A percentile compares a stretch with the other conserved stretches of the same genome.
phyloP scores from a whole-genome alignment of 306 rosid genomes.

The Quercus rubra region DNA sequence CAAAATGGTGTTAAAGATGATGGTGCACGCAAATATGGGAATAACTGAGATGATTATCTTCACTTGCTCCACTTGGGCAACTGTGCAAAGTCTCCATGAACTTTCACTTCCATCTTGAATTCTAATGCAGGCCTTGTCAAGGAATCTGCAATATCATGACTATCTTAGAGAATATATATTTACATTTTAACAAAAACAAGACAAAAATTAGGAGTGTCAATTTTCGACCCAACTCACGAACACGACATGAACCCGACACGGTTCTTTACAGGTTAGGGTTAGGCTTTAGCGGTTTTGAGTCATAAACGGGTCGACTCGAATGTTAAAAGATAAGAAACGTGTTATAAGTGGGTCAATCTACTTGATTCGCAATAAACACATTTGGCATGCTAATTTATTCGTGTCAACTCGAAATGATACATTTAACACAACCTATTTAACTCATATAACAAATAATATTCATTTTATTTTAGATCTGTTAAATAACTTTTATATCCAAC shows the following conservation, averaged over 20 bases:
- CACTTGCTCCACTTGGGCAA: conserved; percentile 57
- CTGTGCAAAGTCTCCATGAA: conserved; percentile 62
- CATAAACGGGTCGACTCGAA: fast-evolving
- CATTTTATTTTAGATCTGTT: too few relatives aligned
- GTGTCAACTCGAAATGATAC: too few relatives aligned
- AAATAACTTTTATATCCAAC: too few relatives aligned
- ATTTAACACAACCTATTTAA: too few relatives aligned
- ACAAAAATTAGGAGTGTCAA: too few relatives aligned
- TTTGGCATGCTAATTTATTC: too few relatives aligned
- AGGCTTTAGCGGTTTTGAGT: fast-evolving
- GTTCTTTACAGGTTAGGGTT: too few relatives aligned
- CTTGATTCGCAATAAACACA: too few relatives aligned
- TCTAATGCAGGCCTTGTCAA: conserved; percentile 68
- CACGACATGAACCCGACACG: too few relatives aligned
- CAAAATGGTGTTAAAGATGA: conserved; percentile 59
- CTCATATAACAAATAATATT: too few relatives aligned
- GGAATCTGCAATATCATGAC: conserved; percentile 37
- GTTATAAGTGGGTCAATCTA: too few relatives aligned
- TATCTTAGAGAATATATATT: background rate
- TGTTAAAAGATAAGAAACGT: too few relatives aligned
- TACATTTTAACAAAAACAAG: background rate
- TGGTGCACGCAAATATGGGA: conserved; percentile 64
- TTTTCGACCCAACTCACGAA: fast-evolving
- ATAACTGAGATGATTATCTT: conserved; percentile 53
- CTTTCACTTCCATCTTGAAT: conserved; percentile 45